A percentile compares a stretch with the other conserved stretches of the same genome.
phyloP scores from a whole-genome alignment of 495 filamentous ascomycete species.

The Xylaria scruposa region DNA sequence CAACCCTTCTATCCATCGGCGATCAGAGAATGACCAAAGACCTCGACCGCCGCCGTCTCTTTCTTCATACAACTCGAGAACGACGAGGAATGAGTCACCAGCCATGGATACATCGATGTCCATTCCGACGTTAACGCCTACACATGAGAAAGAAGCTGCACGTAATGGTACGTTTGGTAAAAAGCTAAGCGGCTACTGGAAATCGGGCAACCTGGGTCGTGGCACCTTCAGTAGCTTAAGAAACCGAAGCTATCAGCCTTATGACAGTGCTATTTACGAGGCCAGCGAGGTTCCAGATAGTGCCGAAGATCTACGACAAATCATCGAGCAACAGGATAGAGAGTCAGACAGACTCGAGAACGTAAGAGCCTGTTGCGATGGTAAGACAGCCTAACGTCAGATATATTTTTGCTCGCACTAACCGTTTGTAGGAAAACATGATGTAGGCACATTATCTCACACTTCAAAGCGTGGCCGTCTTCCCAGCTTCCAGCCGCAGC shows the following conservation, averaged over 20 bases:
- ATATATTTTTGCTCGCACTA: slow-evolving; percentile 26
- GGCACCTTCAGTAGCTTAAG: slow-evolving; percentile 53
- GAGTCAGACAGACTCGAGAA: slow-evolving; percentile 86
- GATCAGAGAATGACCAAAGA: slow-evolving; percentile 45
- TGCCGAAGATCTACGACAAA: slow-evolving; percentile 77
- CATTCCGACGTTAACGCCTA: slow-evolving; percentile 56
- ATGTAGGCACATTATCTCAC: slow-evolving; percentile 63
- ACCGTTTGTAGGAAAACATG: slow-evolving; percentile 70
- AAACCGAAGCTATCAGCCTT: slow-evolving; percentile 51
- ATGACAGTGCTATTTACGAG: slow-evolving; percentile 68
- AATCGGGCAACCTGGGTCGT: slow-evolving; percentile 50
- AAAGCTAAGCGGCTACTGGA: slow-evolving; percentile 53
- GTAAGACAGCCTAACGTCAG: slow-evolving; percentile 57
- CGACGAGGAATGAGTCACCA: slow-evolving; percentile 66
- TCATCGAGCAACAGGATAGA: slow-evolving; percentile 75
- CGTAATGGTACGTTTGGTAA: slow-evolving; percentile 50
- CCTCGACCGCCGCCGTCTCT: slow-evolving; percentile 68
- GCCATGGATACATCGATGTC: slow-evolving; percentile 44
- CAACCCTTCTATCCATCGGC: slow-evolving; percentile 71
- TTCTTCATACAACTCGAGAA: slow-evolving; percentile 82
- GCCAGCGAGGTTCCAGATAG: slow-evolving; percentile 75
- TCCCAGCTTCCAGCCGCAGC: slow-evolving; percentile 31
- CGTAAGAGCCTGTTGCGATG: slow-evolving; percentile 96
- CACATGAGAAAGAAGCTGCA: slow-evolving; percentile 45
- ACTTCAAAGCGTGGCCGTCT: slow-evolving; percentile 49